These are phyloP conservation scores for Candida tropicalis DNA, from an alignment of 1,139 yeast species.

Conservation along the genomic window DNA sequence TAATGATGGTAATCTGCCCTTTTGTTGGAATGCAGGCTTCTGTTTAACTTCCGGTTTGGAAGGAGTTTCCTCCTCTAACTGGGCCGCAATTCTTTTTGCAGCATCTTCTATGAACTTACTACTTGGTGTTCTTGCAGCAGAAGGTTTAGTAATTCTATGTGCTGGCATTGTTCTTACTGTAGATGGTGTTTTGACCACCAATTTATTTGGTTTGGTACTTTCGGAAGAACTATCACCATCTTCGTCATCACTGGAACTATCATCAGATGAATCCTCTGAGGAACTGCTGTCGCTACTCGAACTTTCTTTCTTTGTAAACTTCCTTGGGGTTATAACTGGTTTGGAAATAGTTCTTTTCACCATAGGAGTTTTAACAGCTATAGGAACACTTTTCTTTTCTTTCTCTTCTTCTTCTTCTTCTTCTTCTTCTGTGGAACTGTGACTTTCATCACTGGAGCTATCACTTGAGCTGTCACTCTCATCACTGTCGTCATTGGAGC, in stretches of 20 bases:
- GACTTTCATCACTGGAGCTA: neutral
- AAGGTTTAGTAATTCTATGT: neutral
- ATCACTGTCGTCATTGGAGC: neutral
- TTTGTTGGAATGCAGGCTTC: neutral
- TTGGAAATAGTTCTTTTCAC: neutral
- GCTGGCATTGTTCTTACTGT: neutral
- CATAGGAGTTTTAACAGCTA: neutral
- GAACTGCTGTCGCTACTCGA: neutral
- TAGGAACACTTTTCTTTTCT: neutral
- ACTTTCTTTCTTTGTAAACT: neutral
- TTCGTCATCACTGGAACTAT: neutral
- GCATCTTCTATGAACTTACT: neutral
- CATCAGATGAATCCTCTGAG: neutral
- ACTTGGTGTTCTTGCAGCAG: neutral
- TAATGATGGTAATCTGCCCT: conserved; percentile 8
- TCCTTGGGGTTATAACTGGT: neutral
- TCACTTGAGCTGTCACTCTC: conserved; percentile 6
- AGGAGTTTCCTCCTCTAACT: neutral
- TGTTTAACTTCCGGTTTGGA: neutral
- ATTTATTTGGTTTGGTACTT: neutral
- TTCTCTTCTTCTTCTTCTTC: neutral
- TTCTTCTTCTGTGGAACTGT: no score
- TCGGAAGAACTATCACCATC: neutral
- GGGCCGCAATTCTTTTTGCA: neutral
- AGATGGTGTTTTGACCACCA: neutral